phyloP scores from a whole-genome alignment of 2,329 filamentous ascomycete species.

The Amylocarpus encephaloides region DNA sequence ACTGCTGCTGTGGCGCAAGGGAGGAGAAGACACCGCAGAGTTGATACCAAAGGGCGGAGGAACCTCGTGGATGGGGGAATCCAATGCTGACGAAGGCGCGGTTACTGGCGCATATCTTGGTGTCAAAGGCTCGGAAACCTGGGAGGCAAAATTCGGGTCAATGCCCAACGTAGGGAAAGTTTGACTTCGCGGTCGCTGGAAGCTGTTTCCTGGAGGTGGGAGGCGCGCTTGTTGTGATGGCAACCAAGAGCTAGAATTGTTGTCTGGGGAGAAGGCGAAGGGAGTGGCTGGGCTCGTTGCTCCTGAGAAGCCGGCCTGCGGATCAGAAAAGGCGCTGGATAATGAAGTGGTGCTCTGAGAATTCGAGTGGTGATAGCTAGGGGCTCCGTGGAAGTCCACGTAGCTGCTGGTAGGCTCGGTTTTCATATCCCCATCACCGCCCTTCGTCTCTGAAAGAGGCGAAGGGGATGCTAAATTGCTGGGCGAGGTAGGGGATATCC shows the following conservation, averaged over 20 bases:
- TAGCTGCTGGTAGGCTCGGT: constrained; percentile 50
- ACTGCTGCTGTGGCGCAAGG: constrained; percentile 47
- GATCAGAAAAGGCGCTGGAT: constrained; percentile 60
- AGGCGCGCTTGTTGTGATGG: constrained; percentile 45
- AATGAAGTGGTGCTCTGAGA: constrained; percentile 63
- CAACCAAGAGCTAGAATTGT: constrained; percentile 61
- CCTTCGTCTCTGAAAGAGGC: constrained; percentile 58
- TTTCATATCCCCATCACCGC: constrained; percentile 64
- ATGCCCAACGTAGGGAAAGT: constrained; percentile 72
- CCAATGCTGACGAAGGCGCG: constrained; percentile 38
- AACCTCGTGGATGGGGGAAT: constrained; percentile 45
- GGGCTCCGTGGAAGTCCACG: constrained; percentile 50
- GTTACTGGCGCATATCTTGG: constrained; percentile 42
- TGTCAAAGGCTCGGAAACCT: constrained; percentile 47
- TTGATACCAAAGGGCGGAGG: constrained; percentile 32
- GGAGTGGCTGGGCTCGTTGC: constrained; percentile 69
- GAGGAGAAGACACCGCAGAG: constrained; percentile 36
- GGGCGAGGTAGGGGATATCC: constrained; percentile 69
- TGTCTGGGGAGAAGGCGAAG: constrained; percentile 70
- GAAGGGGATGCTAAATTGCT: constrained; percentile 59
- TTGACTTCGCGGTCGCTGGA: constrained; percentile 76
- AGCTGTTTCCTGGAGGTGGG: constrained; percentile 37
- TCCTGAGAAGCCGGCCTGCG: constrained; percentile 61
- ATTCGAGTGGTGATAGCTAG: constrained; percentile 53
- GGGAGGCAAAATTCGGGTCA: constrained; percentile 46